phyloP scores from a whole-genome alignment of 805 yeast species.

The Tetrapisispora phaffii region DNA sequence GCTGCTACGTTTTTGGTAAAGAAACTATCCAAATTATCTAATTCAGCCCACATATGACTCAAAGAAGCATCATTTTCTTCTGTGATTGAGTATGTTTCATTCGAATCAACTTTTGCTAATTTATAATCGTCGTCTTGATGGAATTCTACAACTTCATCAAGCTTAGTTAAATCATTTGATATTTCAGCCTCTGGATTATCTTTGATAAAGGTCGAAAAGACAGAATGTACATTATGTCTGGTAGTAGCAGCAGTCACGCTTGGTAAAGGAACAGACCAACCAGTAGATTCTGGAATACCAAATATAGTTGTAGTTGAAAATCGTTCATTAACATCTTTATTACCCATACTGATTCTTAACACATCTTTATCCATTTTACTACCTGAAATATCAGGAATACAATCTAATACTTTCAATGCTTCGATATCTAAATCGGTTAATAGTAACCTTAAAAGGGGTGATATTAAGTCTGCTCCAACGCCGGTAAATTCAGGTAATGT shows the following conservation, averaged over 20 bases:
- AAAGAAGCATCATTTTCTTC: conserved; percentile 66
- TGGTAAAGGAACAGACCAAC: conserved; percentile 98
- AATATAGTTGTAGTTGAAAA: conserved; percentile 82
- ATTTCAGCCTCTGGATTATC: conserved; percentile 13
- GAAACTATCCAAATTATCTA: conserved; percentile 81
- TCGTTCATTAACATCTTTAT: conserved; percentile 65
- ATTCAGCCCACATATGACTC: conserved; percentile 86
- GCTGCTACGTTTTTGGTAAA: conserved; percentile 50
- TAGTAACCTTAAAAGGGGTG: conserved; percentile 72
- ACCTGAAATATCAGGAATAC: conserved; percentile 76
- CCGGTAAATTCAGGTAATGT: conserved; percentile 72
- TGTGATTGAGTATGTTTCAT: conserved; percentile 27
- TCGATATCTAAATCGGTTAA: conserved; percentile 81
- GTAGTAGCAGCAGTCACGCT: conserved; percentile 81
- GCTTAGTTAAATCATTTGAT: conserved; percentile 7
- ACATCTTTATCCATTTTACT: conserved; percentile 87
- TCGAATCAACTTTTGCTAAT: conserved; percentile 19
- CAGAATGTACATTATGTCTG: conserved; percentile 89
- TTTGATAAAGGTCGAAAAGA: conserved; percentile 70
- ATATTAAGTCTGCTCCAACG: conserved; percentile 88
- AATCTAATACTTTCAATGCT: conserved; percentile 85
- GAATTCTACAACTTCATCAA: conserved; percentile 26
- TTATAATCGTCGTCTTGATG: conserved; percentile 28
- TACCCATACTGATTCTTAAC: conserved; percentile 83
- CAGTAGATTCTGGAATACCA: conserved; percentile 84